phyloP scores from a whole-genome alignment of 2,329 filamentous ascomycete species.

The Exophiala spinifera region DNA sequence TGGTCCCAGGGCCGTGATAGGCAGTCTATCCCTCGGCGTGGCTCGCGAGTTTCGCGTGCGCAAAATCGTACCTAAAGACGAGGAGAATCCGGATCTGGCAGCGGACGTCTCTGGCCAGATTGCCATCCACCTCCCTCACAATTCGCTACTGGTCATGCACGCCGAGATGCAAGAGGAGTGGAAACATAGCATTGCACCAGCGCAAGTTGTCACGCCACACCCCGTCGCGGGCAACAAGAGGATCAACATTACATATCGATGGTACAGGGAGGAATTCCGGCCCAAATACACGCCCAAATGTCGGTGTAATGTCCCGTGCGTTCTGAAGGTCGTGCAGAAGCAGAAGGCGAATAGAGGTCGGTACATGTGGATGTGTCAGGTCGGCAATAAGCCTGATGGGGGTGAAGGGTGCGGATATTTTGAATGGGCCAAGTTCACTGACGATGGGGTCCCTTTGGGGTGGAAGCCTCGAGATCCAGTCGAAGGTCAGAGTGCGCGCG shows the following conservation, averaged over 20 bases:
- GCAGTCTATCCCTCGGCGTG: constrained; percentile 84
- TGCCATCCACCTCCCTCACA: constrained; percentile 89
- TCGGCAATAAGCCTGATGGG: constrained; percentile 42
- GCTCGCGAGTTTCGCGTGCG: constrained; percentile 90
- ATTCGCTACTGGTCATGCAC: constrained; percentile 92
- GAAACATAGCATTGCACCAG: constrained; percentile 83
- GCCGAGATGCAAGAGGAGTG: constrained; percentile 97
- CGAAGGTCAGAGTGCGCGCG: not conserved
- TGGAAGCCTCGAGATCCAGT: constrained; percentile 4
- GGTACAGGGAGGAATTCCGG: constrained; percentile 74
- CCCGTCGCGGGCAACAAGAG: constrained; percentile 74
- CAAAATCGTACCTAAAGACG: constrained; percentile 63
- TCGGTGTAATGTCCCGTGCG: constrained; percentile 65
- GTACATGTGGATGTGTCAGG: constrained; percentile 95
- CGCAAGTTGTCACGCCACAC: constrained; percentile 76
- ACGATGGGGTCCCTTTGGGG: constrained; percentile 78
- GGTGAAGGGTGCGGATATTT: constrained; percentile 69
- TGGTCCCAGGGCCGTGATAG: constrained; percentile 83
- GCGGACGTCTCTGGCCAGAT: constrained; percentile 75
- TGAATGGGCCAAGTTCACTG: constrained; percentile 80
- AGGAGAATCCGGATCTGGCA: constrained; percentile 20
- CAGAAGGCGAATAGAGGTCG: constrained; percentile 71
- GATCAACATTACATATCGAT: constrained; percentile 92
- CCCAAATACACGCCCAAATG: constrained; percentile 76
- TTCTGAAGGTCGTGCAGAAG: constrained; percentile 74